phyloP scores from a whole-genome alignment of 805 yeast genomes.

The Wickerhamomyces silvicola region DNA sequence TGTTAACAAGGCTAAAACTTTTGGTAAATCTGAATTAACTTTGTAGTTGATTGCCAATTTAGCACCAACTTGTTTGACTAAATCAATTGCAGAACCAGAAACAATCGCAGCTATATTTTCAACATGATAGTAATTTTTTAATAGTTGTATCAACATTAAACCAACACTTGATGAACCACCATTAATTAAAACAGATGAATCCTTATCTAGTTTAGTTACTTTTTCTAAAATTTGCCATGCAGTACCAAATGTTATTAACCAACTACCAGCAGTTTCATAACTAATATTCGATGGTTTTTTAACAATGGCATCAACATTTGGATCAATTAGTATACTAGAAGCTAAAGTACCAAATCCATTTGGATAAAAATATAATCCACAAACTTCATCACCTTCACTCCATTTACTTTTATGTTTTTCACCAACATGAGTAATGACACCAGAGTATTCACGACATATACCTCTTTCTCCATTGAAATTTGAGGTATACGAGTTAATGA shows the following conservation, averaged over 20 bases:
- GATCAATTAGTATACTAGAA: constrained; percentile 49
- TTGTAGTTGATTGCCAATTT: constrained; percentile 44
- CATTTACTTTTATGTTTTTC: constrained; percentile 29
- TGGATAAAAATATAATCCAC: constrained; percentile 53
- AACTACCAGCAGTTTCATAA: constrained; percentile 53
- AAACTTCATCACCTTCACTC: constrained; percentile 56
- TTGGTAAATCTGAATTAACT: constrained; percentile 18
- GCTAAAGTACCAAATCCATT: constrained; percentile 52
- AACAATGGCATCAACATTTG: constrained; percentile 40
- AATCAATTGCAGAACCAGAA: constrained; percentile 44
- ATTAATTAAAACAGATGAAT: constrained; percentile 51
- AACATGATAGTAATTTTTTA: constrained; percentile 45
- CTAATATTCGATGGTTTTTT: constrained; percentile 42
- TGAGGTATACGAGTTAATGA: constrained; percentile 46
- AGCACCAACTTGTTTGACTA: constrained; percentile 47
- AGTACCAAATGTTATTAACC: constrained; percentile 57
- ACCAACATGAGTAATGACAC: constrained; percentile 53
- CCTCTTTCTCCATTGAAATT: constrained; percentile 54
- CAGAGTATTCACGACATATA: constrained; percentile 66
- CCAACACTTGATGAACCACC: constrained; percentile 84
- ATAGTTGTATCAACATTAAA: constrained; percentile 49
- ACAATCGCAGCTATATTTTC: constrained; percentile 48
- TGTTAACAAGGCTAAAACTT: constrained; percentile 12
- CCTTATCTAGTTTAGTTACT: constrained; percentile 28
- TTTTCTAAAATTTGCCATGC: constrained; percentile 43